Evolutionary conservation across 1,139 yeast genomes (phyloP), one percentile per base, ranked within the genome.

Genomic region (Kodamaea suecica): DNA sequence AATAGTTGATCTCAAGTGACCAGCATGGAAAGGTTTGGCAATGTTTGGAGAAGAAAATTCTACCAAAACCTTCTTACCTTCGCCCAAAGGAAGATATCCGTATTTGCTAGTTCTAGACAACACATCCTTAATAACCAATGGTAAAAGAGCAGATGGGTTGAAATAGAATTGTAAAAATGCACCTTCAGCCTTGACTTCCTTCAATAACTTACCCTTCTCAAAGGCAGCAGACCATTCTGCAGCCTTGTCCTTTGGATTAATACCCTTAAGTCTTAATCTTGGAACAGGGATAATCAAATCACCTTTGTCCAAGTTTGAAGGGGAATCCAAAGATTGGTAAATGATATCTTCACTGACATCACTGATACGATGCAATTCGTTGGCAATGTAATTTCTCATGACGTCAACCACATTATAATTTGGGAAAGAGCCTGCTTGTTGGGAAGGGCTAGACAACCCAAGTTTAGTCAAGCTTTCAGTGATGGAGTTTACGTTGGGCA

Each of bases 1-100:
- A 57, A 92, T 92, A 26, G 99, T 92, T 28, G 96, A 86, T 68
- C 99, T 82, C 64, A 92, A 79, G 63, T 92, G 99, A 40, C 99
- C 99, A 40, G 99, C 99, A 57, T 92, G 99, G 84, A 92, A 92
- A 10, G 98, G 98, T 65, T 92, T 92, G 47, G 99, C 99, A 55
- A 92, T 92, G 61, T 92, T 92, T 48, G 99, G 99, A 31, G 97
- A 90, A 4, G 97, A 87, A 55, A 94, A 92, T 62, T 92, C 99
- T 48, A 94, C 75, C 34, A 88, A 55, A 16, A 83, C 71, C 50
- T 73, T 84, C 64, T 92, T 83, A 47, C 80, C 82, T 29, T 66
- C 66, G 34, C 95, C 97, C 39, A 86, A 54, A 33, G 90, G 84
- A 47, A 84, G 70, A 36, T 80, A 64, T 47, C 99, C 99, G 58